Evolutionary conservation across 495 filamentous ascomycete species (phyloP), one percentile per base, ranked within the genome.

Genomic region (Penicillium angulare): DNA sequence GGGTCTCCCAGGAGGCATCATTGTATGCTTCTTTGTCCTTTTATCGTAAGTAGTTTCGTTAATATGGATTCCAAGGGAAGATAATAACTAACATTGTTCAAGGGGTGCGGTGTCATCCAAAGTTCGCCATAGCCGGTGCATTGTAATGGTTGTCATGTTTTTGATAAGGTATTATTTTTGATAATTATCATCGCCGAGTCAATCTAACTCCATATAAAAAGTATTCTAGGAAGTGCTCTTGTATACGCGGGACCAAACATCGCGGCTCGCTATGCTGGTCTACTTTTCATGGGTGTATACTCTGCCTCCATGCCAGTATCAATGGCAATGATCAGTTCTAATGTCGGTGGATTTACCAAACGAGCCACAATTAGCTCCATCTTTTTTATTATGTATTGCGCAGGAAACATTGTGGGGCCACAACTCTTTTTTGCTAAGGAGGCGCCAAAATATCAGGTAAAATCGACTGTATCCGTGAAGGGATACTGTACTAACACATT

Each of bases 321-420:
- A 13, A 56, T 80, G 16, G 73, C 79, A 17, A 64, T 65, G 0
- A 72, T 69, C 24, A 20, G 32, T 18, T 18, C 35, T 1, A 83
- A 84, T 42, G 67, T 83, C 1, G 77, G 76, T 3, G 80, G 80
- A 15, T 82, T 79, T 62, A 83, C 81, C 7, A 83, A 85, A 59
- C 80, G 82, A 43, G 57, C 65, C 5, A 57, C 59, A 1, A 59
- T 67, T 9, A 63, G 45, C 18, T 55, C 61, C 17, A 32, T 53
- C 2, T 29, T 35, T 4, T 60, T 57, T 26, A 41, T 57, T 15
- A 32, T 24, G 7, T 63, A 53, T 44, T 49, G 50, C n/a, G 32
- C 18, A 2, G 45, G 51, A 40, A 45, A 57, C 21, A 55, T 60
- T 18, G 42, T 63, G 24, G 49, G 49, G 4, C 49, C 49, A 6